A percentile compares a stretch with the other conserved stretches of the same genome.
Evolutionary conservation across 2,329 filamentous ascomycete genomes (phyloP).

Genomic region (Scedosporium apiospermum): DNA sequence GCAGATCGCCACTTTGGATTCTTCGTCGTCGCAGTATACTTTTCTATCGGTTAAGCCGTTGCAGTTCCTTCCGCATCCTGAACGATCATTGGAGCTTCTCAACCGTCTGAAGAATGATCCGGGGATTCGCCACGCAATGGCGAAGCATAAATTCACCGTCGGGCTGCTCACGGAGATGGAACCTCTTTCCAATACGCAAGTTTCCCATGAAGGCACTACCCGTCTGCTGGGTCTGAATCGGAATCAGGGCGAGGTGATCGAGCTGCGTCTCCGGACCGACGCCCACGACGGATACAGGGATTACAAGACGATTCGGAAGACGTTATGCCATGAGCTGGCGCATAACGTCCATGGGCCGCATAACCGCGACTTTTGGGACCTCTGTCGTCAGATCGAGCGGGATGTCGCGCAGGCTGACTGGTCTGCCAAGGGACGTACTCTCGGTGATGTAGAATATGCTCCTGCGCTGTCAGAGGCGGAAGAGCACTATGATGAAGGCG

Average conservation of each 20-base stretch:
- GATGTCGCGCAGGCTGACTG: conserved; percentile 76
- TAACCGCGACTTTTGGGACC: conserved; percentile 79
- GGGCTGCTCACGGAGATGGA: conserved; percentile 93
- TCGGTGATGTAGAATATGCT: conserved; percentile 47
- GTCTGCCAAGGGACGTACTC: conserved; percentile 56
- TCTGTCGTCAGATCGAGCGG: conserved; percentile 77
- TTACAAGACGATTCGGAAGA: conserved; percentile 84
- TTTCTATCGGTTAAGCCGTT: conserved; percentile 73
- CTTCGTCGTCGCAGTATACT: conserved; percentile 48
- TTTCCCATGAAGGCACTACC: conserved; percentile 60
- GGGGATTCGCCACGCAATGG: conserved; percentile 78
- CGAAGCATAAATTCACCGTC: conserved; percentile 74
- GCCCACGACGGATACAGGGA: conserved; percentile 89
- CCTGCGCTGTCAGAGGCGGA: conserved; percentile 37
- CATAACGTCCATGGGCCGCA: conserved; percentile 85
- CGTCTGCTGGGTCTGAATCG: conserved; percentile 79
- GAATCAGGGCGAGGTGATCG: conserved; percentile 82
- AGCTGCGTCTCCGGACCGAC: conserved; percentile 84
- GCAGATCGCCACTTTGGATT: background rate
- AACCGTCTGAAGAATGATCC: conserved; percentile 70
- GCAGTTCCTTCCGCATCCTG: conserved; percentile 64
- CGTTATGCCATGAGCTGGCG: conserved; percentile 87
- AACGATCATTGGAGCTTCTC: conserved; percentile 62
- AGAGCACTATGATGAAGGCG: conserved; percentile 58
- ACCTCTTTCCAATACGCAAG: conserved; percentile 65